Evolutionary conservation across 345 rosid genomes (phyloP).

Genomic region (Euclidium syriacum): DNA sequence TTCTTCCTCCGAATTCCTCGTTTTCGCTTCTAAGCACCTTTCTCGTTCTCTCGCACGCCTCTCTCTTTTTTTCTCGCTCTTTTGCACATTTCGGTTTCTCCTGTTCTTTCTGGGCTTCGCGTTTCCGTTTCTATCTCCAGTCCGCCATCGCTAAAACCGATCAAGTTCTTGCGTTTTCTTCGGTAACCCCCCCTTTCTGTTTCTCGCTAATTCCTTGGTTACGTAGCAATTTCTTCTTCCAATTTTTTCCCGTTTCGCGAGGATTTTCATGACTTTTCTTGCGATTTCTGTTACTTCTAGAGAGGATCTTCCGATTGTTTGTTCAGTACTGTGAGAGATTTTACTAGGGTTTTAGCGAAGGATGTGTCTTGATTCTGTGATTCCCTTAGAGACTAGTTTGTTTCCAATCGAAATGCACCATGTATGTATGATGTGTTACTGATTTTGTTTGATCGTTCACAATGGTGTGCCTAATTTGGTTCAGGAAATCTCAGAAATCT

Average conservation of each 20-base stretch:
- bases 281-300: neutral
- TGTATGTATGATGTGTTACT: too few species aligned
- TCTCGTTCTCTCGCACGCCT: too few species aligned
- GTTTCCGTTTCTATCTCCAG: neutral
- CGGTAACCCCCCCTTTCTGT: neutral
- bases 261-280: neutral
- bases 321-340: neutral
- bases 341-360: neutral
- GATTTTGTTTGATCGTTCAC: too few species aligned
- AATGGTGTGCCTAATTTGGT: neutral
- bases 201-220: neutral
- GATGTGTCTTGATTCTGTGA: neutral
- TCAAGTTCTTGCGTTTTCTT: slow-evolving; percentile 1
- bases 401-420: too few species aligned
- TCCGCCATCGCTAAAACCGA: neutral
- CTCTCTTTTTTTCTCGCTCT: neutral
- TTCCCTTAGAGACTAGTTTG: neutral
- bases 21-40: neutral
- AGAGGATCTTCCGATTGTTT: neutral
- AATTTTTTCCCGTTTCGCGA: neutral
- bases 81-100: neutral
- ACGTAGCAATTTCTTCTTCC: neutral
- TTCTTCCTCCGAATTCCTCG: neutral
- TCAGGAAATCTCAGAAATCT: neutral
- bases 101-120: neutral